Evolutionary conservation across 2,329 filamentous ascomycete genomes (phyloP), one percentile per base, ranked within the genome.

Genomic region (Bisporella sp.): DNA sequence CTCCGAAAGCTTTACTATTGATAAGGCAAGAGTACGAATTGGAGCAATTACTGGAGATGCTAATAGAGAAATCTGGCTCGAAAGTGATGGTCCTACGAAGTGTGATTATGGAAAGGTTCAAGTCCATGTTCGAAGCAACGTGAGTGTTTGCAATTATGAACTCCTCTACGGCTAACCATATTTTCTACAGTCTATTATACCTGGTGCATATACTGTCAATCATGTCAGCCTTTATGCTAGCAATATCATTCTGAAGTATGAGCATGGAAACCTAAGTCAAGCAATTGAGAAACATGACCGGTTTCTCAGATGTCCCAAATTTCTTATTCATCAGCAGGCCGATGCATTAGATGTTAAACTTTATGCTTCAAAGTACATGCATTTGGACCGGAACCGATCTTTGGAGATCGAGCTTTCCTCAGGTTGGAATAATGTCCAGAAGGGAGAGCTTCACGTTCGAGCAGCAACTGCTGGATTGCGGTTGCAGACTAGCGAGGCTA

Each of bases 301-400:
- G 11, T 73, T 85, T 5, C 72, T 87, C 50, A 77, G 70, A 41
- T 73, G 77, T 12, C 75, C 84, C 0, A 78, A 79, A 5, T 74
- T 95, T 1, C 76, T 82, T n/a, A 75, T 92, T 31, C 95, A 88
- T 64, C 87, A 90, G 32, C 79, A 82, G 12, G 68, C 77, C 1
- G 74, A 82, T 43, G 79, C 86, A 0, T 78, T 96, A 4, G 79
- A 89, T 53, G 79, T 87, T 2, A 77, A 76, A 45, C 71, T 95
- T 6, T 74, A 72, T 41, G 75, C 87, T 0, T 82, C 87, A 0
- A 85, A 79, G 54, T 73, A 83, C 42, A 84, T 95, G 29, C 83
- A 92, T 54, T 79, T 99, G 5, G 88, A 95, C 64, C 84, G 84
- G 57, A 83, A 84, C 59, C 87, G 87, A 51, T 83, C 81, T 1